Percentiles rank a stretch among this genome's conserved stretches.
phyloP scores from a whole-genome alignment of 495 filamentous ascomycete genomes.

The Trichoderma reesei region DNA sequence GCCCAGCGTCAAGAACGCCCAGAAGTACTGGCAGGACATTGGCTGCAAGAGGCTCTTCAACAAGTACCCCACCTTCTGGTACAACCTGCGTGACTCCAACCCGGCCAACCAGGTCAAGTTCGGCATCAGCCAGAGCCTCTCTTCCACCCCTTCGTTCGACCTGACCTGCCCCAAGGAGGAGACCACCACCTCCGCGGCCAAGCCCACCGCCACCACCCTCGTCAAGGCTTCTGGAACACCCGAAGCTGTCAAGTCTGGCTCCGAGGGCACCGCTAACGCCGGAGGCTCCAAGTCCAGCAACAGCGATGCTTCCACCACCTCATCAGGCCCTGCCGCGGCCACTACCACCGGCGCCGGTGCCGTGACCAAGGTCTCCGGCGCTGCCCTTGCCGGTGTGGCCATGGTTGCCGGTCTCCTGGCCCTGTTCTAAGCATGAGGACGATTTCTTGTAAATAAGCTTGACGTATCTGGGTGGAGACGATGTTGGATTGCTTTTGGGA shows the following conservation, averaged over 20 bases:
- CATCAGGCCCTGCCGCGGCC: background rate
- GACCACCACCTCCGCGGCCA: slow-evolving; percentile 14
- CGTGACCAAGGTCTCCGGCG: slow-evolving; percentile 6
- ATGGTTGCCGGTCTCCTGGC: slow-evolving; percentile 5
- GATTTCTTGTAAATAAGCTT: background rate
- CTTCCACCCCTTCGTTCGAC: slow-evolving; percentile 47
- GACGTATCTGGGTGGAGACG: background rate
- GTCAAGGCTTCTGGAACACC: background rate
- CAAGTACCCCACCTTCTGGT: slow-evolving; percentile 59
- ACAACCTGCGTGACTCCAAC: slow-evolving; percentile 38
- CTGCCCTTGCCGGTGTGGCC: background rate
- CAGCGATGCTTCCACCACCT: background rate
- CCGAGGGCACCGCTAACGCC: background rate
- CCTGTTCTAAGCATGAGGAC: slow-evolving; percentile 7
- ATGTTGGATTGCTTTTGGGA: background rate
- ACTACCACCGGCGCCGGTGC: background rate
- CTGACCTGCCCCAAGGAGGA: slow-evolving; percentile 43
- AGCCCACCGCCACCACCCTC: slow-evolving; percentile 11
- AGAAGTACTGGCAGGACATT: slow-evolving; percentile 64
- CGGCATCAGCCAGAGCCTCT: slow-evolving; percentile 39
- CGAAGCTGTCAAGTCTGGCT: background rate
- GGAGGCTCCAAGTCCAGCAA: slow-evolving; percentile 12
- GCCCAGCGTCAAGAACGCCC: slow-evolving; percentile 50
- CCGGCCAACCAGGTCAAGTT: slow-evolving; percentile 35
- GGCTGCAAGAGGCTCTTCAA: slow-evolving; percentile 57